Percentiles rank a stretch among this genome's conserved stretches.
These are phyloP conservation scores for Nevesoporus exiguus DNA, from an alignment of 768 basidiomycete genomes.

Conservation along the genomic window DNA sequence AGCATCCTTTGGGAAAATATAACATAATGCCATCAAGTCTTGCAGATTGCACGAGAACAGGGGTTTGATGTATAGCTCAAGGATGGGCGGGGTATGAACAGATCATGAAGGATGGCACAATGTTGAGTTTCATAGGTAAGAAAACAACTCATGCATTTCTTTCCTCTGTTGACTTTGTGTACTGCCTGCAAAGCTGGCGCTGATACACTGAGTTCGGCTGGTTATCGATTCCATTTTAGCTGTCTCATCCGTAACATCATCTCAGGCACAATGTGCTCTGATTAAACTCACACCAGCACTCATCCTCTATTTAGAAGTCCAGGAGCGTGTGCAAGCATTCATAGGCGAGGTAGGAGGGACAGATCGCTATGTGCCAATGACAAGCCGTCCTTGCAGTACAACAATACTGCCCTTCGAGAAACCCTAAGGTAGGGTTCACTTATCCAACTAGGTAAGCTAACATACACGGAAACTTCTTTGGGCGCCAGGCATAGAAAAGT, in stretches of 20 bases:
- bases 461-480: not conserved
- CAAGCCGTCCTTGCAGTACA: slow-evolving; percentile 15
- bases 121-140: slow-evolving; percentile 22
- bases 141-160: not conserved
- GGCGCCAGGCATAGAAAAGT: slow-evolving; percentile 9
- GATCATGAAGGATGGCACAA: slow-evolving; percentile 16
- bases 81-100: slow-evolving; percentile 12
- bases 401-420: slow-evolving; percentile 23
- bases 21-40: too few species aligned
- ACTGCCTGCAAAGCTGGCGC: slow-evolving; percentile 10
- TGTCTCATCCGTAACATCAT: not conserved
- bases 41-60: too few species aligned
- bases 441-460: slow-evolving; percentile 17
- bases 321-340: slow-evolving; percentile 17
- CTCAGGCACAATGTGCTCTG: slow-evolving; percentile 14
- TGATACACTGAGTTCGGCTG: slow-evolving; percentile 9
- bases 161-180: not conserved
- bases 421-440: slow-evolving; percentile 21
- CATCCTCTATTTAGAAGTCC: slow-evolving; percentile 20
- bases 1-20: too few species aligned
- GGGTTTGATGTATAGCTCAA: too few species aligned
- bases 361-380: slow-evolving; percentile 18
- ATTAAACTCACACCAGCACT: slow-evolving; percentile 18
- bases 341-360: slow-evolving; percentile 18
- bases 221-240: too few species aligned